Percentiles rank a stretch among this genome's conserved stretches.
These are phyloP conservation scores for Solanum piurae DNA, from an alignment of 257 asterid genomes.

Conservation along the genomic window DNA sequence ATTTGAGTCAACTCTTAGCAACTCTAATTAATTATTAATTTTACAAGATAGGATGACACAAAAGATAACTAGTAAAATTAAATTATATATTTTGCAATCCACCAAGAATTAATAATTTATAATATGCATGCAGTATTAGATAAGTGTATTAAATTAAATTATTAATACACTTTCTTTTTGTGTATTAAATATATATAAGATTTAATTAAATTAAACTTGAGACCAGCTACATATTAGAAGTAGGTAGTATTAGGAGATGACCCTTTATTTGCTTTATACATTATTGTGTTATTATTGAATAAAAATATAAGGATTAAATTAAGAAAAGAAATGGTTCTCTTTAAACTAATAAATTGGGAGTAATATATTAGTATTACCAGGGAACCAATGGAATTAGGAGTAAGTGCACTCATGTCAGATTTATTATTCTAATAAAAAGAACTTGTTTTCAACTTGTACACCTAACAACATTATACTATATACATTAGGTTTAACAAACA, in stretches of 20 bases:
- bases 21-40: background rate
- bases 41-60: background rate
- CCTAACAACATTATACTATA: background rate
- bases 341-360: background rate
- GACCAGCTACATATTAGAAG: background rate
- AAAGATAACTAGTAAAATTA: background rate
- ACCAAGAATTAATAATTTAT: background rate
- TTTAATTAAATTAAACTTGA: background rate
- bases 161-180: background rate
- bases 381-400: conserved; percentile 25
- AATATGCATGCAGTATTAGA: background rate
- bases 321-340: background rate
- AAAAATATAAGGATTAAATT: background rate
- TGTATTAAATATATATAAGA: background rate
- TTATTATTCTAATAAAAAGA: background rate
- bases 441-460: background rate
- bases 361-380: background rate
- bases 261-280: background rate
- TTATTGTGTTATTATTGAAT: background rate
- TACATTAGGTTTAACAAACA: background rate
- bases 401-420: conserved; percentile 38
- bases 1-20: conserved; percentile 27
- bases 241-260: conserved; percentile 8
- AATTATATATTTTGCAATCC: background rate
- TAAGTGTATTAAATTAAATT: background rate